These are phyloP conservation scores for Fusarium cyanostomum DNA, from an alignment of 2,329 filamentous ascomycete genomes.

Conservation along the genomic window DNA sequence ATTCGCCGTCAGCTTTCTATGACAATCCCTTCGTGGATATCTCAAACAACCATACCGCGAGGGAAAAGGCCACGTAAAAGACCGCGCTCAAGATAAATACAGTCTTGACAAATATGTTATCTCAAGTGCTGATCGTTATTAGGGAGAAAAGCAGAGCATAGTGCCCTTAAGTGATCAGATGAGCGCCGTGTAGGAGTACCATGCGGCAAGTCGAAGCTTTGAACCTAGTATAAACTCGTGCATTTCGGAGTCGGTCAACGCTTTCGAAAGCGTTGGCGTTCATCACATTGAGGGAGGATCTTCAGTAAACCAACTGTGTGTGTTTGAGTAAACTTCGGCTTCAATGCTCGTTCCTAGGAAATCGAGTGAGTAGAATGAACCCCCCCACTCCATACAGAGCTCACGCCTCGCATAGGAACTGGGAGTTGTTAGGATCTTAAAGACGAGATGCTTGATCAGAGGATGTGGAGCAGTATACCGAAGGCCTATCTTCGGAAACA, in stretches of 20 bases:
- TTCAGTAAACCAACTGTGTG: slow-evolving; percentile 2
- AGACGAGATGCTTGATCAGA: neutral
- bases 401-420: slow-evolving; percentile 47
- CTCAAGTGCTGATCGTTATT: slow-evolving; percentile 43
- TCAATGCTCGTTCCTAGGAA: slow-evolving; percentile 38
- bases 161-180: slow-evolving; percentile 49
- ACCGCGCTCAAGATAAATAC: slow-evolving; percentile 2
- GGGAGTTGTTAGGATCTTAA: neutral
- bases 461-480: neutral
- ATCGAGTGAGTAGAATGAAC: slow-evolving; percentile 45
- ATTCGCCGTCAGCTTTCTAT: neutral
- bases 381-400: slow-evolving; percentile 46
- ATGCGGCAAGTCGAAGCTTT: slow-evolving; percentile 50
- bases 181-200: slow-evolving; percentile 52
- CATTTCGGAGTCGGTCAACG: slow-evolving; percentile 43
- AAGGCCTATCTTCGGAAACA: slow-evolving; percentile 7
- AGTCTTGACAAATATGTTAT: slow-evolving; percentile 34
- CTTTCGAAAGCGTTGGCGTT: slow-evolving; percentile 5
- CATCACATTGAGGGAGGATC: rapidly evolving
- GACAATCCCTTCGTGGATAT: rapidly evolving
- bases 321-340: slow-evolving; percentile 1
- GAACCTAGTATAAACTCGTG: slow-evolving; percentile 46
- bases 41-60: slow-evolving; percentile 18
- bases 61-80: slow-evolving; percentile 31
- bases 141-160: slow-evolving; percentile 44